Base-by-base conservation (phyloP, 768 basidiomycete species). In the Rhodotorula taiwanensis region DNA sequence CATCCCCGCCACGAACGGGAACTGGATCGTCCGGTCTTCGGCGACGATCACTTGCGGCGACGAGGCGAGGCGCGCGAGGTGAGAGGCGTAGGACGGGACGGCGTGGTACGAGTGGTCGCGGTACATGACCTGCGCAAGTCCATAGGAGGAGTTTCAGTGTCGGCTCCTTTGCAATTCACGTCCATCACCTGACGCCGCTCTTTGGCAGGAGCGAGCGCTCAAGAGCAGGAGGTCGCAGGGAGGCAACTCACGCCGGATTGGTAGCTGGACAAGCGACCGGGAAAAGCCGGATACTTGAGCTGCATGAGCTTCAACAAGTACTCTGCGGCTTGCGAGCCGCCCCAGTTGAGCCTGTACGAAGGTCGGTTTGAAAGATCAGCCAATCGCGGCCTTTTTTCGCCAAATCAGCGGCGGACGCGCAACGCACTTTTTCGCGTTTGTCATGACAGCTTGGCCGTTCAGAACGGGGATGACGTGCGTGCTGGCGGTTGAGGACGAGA, bases 261-360 rank as follows among this genome's bases (percentile, higher is more conserved):
- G 0, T 79, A 73, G 21, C 82, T 73, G 0, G 87, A 87, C 16
- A 97, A 83, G 47, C 89, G 84, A 2, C 86, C 87, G 9, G 90
- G 88, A 75, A 98, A 98, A 50, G 81, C 86, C 31, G 94, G 87
- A 74, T 98, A 95, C 76, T 98, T 99, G 41, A 98, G 82, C 73
- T 97, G 93, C 45, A 93, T 84, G 27, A 94, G 84, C 73, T 92
- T 95, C 64, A 93, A 83, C 54, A 97, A 81, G 72, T 95, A 88
- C 58, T 99, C 95, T 0, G 89, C 84, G 1, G 90, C 84, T 72
- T 97, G 93, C 4, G 84, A 82, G 30, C 87, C 83, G 31, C 95
- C 95, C 89, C 91, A 98, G 7, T 90, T 88, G 76, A 99, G 88
- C 67, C 93, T 95, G 65, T 21, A 25, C 14, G 23, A 18, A 20